These are phyloP conservation scores for Fraxinus dipetala DNA, from an alignment of 305 asterid species.

Conservation along the genomic window DNA sequence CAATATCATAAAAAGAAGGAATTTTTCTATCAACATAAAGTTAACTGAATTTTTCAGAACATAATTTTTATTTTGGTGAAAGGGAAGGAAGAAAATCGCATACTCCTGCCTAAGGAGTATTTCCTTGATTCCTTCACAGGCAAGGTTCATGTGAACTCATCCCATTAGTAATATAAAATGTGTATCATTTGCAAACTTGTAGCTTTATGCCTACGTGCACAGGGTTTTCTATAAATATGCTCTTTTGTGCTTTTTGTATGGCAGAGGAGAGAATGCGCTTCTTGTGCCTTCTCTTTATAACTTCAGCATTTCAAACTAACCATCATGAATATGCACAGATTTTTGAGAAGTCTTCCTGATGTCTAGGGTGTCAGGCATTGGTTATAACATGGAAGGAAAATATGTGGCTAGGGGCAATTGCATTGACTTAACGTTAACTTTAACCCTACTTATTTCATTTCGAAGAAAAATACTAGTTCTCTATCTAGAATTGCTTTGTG, in stretches of 20 bases:
- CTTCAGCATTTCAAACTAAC: neutral
- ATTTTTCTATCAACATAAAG: neutral
- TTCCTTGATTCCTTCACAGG: neutral
- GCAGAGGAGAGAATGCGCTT: neutral
- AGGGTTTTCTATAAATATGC: neutral
- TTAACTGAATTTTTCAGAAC: constrained; percentile 8
- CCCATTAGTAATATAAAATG: neutral
- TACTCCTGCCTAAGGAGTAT: neutral
- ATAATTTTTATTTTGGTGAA: neutral
- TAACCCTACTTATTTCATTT: neutral
- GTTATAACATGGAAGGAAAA: neutral
- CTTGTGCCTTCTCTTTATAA: neutral
- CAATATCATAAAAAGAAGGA: neutral
- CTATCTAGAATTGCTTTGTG: neutral
- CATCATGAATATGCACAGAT: neutral
- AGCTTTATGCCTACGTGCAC: neutral
- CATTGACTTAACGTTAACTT: neutral
- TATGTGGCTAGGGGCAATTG: neutral
- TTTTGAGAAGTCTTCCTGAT: constrained; percentile 6
- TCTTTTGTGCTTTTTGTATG: neutral
- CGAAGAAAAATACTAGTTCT: neutral
- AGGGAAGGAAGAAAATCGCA: neutral
- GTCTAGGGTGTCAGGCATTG: neutral
- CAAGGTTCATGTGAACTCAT: neutral
- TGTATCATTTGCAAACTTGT: constrained; percentile 2